Conservation (phyloP, 2,329 filamentous ascomycete species). For the Aspergillus alliaceus region DNA sequence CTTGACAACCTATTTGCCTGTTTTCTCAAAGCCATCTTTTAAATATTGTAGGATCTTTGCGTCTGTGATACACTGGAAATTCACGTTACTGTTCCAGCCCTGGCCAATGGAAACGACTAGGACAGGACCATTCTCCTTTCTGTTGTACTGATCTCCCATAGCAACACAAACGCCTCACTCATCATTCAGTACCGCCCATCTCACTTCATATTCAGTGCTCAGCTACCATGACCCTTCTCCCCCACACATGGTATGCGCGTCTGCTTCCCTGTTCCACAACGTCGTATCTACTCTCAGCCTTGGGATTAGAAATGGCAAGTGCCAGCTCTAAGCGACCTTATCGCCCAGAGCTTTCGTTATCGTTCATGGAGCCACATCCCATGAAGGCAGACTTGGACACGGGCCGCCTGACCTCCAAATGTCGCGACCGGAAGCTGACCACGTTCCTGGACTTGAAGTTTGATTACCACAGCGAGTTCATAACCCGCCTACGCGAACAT, state of each 20-base stretch:
- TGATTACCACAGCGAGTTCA: conserved; percentile 14
- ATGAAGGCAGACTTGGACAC: conserved; percentile 15
- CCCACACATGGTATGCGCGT: neutral
- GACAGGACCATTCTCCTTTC: neutral
- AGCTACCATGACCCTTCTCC: neutral
- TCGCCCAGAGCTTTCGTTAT: neutral
- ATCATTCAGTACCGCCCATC: neutral
- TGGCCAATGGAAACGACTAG: neutral
- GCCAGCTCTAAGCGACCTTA: neutral
- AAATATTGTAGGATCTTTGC: neutral
- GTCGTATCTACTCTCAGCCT: neutral
- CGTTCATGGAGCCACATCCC: conserved; percentile 2
- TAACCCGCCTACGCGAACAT: conserved; percentile 13
- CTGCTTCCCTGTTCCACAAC: neutral
- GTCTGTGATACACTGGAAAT: neutral
- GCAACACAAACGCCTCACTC: neutral
- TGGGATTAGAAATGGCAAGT: neutral
- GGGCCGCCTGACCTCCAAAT: conserved; percentile 11
- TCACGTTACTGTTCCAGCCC: neutral
- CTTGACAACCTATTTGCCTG: neutral
- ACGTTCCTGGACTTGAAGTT: conserved; percentile 23
- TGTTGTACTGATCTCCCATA: neutral
- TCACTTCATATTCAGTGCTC: neutral
- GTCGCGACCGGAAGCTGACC: conserved; percentile 19
- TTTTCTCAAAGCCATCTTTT: neutral